Evolutionary conservation across 78 protist species (phyloP).

Genomic region (Dictyostelium purpureum): DNA sequence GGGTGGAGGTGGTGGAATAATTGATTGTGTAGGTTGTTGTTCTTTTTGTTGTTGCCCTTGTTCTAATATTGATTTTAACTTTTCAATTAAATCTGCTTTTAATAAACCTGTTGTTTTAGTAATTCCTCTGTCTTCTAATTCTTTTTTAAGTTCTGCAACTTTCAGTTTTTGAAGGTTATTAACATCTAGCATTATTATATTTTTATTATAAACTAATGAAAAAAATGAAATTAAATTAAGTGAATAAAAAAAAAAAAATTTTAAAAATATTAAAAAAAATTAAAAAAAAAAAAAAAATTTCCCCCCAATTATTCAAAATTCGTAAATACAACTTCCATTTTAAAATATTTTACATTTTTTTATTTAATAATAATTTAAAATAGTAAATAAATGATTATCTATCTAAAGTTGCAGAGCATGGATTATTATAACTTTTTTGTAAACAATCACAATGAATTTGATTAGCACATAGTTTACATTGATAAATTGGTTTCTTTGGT

Average conservation of each 20-base stretch:
- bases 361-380: no score
- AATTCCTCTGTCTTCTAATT: not conserved
- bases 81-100: slow-evolving; percentile 1
- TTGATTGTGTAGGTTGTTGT: not conserved
- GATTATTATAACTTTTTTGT: not conserved
- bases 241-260: no score
- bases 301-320: no score
- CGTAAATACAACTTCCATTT: no score
- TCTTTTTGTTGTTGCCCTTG: not conserved
- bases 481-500: slow-evolving; percentile 38
- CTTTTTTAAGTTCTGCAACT: slow-evolving; percentile 19
- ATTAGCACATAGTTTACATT: slow-evolving; percentile 14
- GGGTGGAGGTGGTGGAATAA: not conserved
- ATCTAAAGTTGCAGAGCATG: slow-evolving; percentile 15
- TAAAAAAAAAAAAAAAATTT: no score
- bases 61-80: not conserved
- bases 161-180: slow-evolving; percentile 17
- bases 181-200: no score
- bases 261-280: no score
- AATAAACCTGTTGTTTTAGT: not conserved
- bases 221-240: no score
- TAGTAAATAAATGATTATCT: not conserved
- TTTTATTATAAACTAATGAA: no score
- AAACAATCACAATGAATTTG: slow-evolving; percentile 39
- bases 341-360: no score